phyloP scores from a whole-genome alignment of 1,284 basidiomycete species.

The Leccinum subatratum region DNA sequence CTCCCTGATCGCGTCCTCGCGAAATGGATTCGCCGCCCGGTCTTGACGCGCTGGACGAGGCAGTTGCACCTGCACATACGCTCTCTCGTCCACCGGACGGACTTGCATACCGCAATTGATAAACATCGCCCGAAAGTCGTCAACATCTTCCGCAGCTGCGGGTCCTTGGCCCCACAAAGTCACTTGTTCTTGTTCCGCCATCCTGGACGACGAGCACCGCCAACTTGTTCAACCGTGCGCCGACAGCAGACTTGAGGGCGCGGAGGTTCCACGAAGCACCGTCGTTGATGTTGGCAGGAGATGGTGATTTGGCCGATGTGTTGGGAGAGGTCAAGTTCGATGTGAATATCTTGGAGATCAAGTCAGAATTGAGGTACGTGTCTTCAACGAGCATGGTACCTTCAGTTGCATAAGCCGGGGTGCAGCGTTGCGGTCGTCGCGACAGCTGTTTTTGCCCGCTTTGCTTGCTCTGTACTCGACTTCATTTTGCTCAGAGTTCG shows the following conservation, averaged over 20 bases:
- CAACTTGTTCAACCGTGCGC: constrained; percentile 53
- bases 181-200: constrained; percentile 42
- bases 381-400: not conserved
- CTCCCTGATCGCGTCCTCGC: constrained; percentile 10
- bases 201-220: constrained; percentile 62
- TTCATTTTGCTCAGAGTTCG: not conserved
- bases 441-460: not conserved
- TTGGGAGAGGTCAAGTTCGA: not conserved
- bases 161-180: constrained; percentile 39
- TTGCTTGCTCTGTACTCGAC: not conserved
- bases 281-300: constrained; percentile 45
- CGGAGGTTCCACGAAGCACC: constrained; percentile 66
- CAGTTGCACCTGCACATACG: constrained; percentile 11
- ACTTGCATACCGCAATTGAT: constrained; percentile 52
- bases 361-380: not conserved
- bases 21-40: constrained; percentile 8
- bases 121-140: constrained; percentile 55
- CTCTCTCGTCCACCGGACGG: not conserved
- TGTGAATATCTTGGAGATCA: not conserved
- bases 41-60: constrained; percentile 1
- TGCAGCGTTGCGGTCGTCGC: not conserved
- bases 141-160: constrained; percentile 43
- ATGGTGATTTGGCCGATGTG: not conserved
- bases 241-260: constrained; percentile 54
- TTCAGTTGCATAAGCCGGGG: not conserved